Evolutionary conservation across 106 monocot genomes (phyloP).

Genomic region (Dendrobium officinale): DNA sequence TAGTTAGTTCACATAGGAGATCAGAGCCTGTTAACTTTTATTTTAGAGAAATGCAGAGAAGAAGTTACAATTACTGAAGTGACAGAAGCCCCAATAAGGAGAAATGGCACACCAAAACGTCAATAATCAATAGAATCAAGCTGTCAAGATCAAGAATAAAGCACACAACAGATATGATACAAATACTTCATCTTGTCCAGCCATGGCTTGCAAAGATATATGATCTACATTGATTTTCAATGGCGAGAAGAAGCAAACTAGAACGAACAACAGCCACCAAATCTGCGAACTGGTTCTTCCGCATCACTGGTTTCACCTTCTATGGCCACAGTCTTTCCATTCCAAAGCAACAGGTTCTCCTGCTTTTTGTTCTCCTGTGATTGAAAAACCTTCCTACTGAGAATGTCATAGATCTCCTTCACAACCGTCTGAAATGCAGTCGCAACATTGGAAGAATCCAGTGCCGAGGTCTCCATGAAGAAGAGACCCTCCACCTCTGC

Average conservation of each 20-base stretch:
- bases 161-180: no score
- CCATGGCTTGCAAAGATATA: no score
- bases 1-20: no score
- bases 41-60: no score
- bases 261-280: neutral
- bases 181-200: no score
- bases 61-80: no score
- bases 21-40: no score
- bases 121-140: no score
- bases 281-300: neutral
- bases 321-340: constrained; percentile 7
- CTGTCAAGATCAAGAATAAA: no score
- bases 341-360: constrained; percentile 6
- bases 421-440: constrained; percentile 18
- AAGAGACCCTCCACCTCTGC: constrained; percentile 17
- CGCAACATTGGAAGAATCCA: constrained; percentile 15
- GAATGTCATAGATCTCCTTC: constrained; percentile 21
- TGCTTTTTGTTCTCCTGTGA: constrained; percentile 16
- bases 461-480: constrained; percentile 21
- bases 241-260: neutral
- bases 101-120: no score
- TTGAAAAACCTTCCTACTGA: constrained; percentile 20
- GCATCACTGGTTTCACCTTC: neutral
- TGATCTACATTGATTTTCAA: no score
- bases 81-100: no score